Evolutionary conservation across 805 yeast genomes (phyloP), one percentile per base, ranked within the genome.

Genomic region (Teunomyces panamensis): DNA sequence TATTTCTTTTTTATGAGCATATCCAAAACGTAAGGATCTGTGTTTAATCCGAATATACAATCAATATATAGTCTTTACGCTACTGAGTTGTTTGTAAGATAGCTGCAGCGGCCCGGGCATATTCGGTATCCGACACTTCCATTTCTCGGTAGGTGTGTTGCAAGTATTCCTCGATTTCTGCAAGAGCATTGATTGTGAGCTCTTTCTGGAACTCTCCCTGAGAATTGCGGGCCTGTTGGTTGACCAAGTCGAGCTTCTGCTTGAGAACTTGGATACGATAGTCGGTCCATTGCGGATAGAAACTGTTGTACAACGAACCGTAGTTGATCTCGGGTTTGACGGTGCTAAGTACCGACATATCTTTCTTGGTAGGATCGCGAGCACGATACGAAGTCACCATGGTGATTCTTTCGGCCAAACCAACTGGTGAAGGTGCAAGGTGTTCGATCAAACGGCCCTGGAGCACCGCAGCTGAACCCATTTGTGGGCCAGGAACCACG

Each of bases 391-490:
- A 64, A 3, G 74, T 69, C n/a, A 71, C 75, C 73, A 68, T 66
- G 20, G 75, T 71, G 46, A 71, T 69, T 56, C 75, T 58, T 54
- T 69, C 75, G 28, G 62, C 45, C 10, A 59, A 58, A 36, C 69
- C 68, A 24, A 57, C 55, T 13, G 80, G 79, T 46, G 71, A 71
- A 16, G 78, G 69, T 7, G 80, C 81, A 49, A 77, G 63, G 51
- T 77, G 80, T 52, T 65, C 71, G 24, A 77, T 57, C 30, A 74
- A 63, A 46, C 77, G 64, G 7, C 79, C 80, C 56, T 76, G 80
- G 39, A 76, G 60, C n/a, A 76, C 59, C 16, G 75, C 67, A n/a
- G 78, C 80, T 56, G 71, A 70, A n/a, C 81, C 82, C 52, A 63
- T 65, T 28, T 69, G 68, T 32, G 81, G 81, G 8, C 77, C 78